Conservation (phyloP, 192 early-diverging fungal species). For the Tieghemiomyces parasiticus region DNA sequence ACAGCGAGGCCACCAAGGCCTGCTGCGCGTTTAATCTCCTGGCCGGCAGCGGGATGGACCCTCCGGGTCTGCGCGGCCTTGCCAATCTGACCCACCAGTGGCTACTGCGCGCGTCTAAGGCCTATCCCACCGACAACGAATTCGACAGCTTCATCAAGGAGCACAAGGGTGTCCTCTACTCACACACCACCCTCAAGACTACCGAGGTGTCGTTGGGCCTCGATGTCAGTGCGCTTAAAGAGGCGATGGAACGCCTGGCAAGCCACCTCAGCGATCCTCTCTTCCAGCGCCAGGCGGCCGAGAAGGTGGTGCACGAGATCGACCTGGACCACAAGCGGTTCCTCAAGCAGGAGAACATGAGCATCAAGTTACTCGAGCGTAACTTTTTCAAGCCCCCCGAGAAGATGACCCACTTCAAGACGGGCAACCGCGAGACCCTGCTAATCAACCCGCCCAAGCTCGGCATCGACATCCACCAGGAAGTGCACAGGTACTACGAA, state of each 20-base stretch:
- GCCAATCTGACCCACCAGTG: conserved; percentile 4
- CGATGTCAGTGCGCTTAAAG: background rate
- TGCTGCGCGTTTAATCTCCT: background rate
- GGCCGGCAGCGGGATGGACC: conserved; percentile 1
- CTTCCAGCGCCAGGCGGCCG: conserved; percentile 6
- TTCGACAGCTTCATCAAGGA: conserved; percentile 7
- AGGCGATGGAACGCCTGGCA: background rate
- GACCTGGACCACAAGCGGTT: background rate
- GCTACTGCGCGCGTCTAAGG: conserved; percentile 1
- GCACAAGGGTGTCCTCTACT: background rate
- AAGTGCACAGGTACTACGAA: conserved; percentile 60
- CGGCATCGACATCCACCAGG: conserved; percentile 56
- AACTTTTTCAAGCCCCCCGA: conserved; percentile 5
- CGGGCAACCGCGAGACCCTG: conserved; percentile 66
- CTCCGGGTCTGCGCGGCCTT: background rate
- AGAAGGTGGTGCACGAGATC: conserved; percentile 6
- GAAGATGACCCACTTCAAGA: conserved; percentile 49
- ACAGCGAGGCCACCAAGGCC: conserved; percentile 2
- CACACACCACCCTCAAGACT: background rate
- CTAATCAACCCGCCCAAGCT: conserved; percentile 36
- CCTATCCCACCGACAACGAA: background rate
- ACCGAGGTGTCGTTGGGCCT: conserved; percentile 1
- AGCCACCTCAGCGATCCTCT: background rate
- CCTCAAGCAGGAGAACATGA: conserved; percentile 8
- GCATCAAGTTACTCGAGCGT: conserved; percentile 6